Evolutionary conservation across 495 filamentous ascomycete genomes (phyloP), one percentile per base, ranked within the genome.

Genomic region (Tirmania nivea): DNA sequence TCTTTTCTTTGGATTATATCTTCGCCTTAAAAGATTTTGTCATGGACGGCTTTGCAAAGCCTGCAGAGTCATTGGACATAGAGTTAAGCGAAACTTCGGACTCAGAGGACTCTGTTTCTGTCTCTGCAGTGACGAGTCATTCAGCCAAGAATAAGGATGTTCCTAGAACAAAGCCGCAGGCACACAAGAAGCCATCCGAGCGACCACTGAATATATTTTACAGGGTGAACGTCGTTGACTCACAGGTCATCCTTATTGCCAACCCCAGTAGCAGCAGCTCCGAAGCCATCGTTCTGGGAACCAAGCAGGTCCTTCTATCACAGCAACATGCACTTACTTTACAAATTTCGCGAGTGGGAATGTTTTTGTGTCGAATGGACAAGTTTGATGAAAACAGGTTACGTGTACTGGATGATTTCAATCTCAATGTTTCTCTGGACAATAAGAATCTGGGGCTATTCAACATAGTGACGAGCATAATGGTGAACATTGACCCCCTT

Each of bases 281-380:
- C 0, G 90, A 97, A 63, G 90, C 90, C 8, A 93, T 97, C 59
- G 92, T 96, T 10, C 74, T 97, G 16, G 81, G 87, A 16, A 94
- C 86, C 9, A 95, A 96, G 65, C 85, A 97, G 63, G 77, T 95
- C 7, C 73, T 96, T 8, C 71, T 96, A 10, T 90, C 90, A 12
- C 84, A 90, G 61, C 90, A 97, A 66, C 85, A 96, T 69, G 86
- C 89, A 20, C 74, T 87, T 50, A 94, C 92, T 10, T 71, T 97
- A 54, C 92, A 96, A 61, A 75, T 96, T 9, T 83, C 83, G 36
- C 78, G 94, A 61, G 79, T 95, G 48, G 92, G 90, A 54, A 96
- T 97, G 88, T 97, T 95, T 67, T 70, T 97, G 36, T 97, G 90
- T 64, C 84, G 90, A 31, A 96, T 97, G 92, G 90, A 97, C 63